Evolutionary conservation across 2,329 filamentous ascomycete genomes (phyloP).

Genomic region (Diplocarpon rosae): DNA sequence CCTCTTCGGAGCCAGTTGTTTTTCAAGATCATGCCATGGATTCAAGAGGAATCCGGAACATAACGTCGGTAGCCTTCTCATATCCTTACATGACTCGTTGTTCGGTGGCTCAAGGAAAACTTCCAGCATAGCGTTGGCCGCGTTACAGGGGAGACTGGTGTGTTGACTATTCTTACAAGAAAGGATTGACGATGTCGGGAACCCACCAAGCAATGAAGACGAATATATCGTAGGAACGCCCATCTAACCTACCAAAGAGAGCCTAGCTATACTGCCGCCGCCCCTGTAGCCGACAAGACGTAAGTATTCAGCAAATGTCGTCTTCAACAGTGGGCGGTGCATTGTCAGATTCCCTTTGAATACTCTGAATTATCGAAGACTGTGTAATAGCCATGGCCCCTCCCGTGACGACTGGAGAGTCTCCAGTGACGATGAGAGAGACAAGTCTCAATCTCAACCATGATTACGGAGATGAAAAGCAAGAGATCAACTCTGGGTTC

Average conservation of each 20-base stretch:
- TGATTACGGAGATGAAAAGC: slow-evolving; percentile 6
- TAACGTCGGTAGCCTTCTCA: no score
- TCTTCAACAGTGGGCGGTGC: background rate
- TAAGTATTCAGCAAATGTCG: background rate
- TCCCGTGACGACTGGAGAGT: background rate
- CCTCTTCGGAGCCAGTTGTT: no score
- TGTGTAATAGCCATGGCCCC: background rate
- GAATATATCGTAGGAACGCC: background rate
- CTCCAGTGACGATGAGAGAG: background rate
- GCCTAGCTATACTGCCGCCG: background rate
- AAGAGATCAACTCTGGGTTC: slow-evolving; percentile 25
- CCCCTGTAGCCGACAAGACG: no score
- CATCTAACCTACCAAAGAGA: background rate
- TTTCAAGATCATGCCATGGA: no score
- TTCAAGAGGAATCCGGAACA: no score
- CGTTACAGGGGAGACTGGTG: background rate
- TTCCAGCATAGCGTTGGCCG: background rate
- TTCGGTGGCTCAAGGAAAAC: background rate
- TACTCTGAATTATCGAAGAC: background rate
- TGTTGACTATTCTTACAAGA: background rate
- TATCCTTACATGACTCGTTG: background rate
- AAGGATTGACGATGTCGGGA: slow-evolving; percentile 1
- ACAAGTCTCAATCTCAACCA: slow-evolving; percentile 7
- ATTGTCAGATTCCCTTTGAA: no score
- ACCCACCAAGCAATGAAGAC: background rate